Conservation (phyloP, 164 flowering plant genomes). For the Vitis labrusca region DNA sequence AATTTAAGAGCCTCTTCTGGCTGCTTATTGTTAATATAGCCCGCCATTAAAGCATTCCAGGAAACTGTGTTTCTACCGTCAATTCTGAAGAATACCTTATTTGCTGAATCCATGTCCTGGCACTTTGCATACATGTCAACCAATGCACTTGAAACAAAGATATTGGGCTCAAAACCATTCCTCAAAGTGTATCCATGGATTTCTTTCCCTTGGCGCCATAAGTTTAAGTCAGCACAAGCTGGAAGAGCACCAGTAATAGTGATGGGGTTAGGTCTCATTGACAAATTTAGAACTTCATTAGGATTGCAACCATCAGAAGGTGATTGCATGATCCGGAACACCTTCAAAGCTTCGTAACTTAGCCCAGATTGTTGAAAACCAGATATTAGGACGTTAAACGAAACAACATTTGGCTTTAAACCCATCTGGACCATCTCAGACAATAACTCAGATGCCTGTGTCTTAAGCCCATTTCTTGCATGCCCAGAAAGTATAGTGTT, state of each 20-base stretch:
- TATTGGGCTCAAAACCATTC: conserved; percentile 28
- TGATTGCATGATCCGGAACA: conserved; percentile 40
- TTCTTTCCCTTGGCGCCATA: conserved; percentile 34
- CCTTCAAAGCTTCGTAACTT: conserved; percentile 37
- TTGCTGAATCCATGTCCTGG: conserved; percentile 35
- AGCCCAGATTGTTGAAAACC: conserved; percentile 54
- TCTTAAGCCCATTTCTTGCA: conserved; percentile 40
- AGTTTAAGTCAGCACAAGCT: conserved; percentile 42
- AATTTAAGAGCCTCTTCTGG: conserved; percentile 28
- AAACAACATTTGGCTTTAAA: conserved; percentile 42
- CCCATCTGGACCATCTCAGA: conserved; percentile 31
- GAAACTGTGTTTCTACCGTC: conserved; percentile 33
- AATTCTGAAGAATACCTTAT: conserved; percentile 32
- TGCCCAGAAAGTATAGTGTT: conserved; percentile 44
- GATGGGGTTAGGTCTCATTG: conserved; percentile 31
- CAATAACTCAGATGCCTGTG: conserved; percentile 35
- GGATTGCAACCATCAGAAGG: conserved; percentile 12
- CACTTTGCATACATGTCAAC: conserved; percentile 53
- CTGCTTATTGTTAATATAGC: conserved; percentile 29
- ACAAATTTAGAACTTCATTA: not conserved
- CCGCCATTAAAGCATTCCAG: conserved; percentile 51
- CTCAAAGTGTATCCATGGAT: conserved; percentile 41
- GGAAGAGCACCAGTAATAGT: conserved; percentile 43
- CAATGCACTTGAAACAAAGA: conserved; percentile 35
- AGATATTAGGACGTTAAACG: conserved; percentile 40